Base-by-base conservation (phyloP, 768 basidiomycete species). In the Scleroderma citrinum region DNA sequence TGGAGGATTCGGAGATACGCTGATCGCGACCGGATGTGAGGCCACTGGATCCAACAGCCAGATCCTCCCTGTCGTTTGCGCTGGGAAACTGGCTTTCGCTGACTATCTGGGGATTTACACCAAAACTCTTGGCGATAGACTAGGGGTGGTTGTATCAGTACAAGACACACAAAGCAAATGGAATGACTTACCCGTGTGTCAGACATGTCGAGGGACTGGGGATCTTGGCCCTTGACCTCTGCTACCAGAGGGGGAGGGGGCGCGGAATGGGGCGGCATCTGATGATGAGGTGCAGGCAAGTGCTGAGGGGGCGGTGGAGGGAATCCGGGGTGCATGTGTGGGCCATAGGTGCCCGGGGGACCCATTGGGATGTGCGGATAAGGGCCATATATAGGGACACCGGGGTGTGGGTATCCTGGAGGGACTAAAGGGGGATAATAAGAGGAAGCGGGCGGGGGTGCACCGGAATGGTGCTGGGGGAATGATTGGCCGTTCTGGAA, bases 71-170 rank as follows among this genome's bases (percentile, higher is more conserved):
- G 61, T 85, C 84, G 21, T 64, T 65, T 13, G 68, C 54, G 0
- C 76, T 66, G 46, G 74, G 70, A 40, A 88, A 71, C 50, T 77
- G 79, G 52, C 82, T 72, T 52, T 81, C 81, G 50, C 70, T 77
- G 45, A 88, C 79, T 55, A 91, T 88, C 37, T 76, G 75, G 23
- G 81, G 71, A 44, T 83, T 78, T 24, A 91, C 88, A 42, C 88
- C 88, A 59, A 91, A 91, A 60, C 75, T 82, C 66, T 82, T 86
- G 36, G 85, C 88, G 43, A 90, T 76, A 21, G 85, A 75, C 76
- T 82, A 55, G 41, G 50, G 35, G 50, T 32, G 31, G 13, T 5
- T 35, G n/a, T 13, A 35, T 35, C 13, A 35, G n/a, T 13, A 35
- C 34, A 5, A 46, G 14, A 49, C 44, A 21, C 48, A 26, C 38